Percentiles rank a stretch among this genome's conserved stretches.
Conservation (phyloP, 352 stramenopile genomes). For the Pythium insidiosum region DNA sequence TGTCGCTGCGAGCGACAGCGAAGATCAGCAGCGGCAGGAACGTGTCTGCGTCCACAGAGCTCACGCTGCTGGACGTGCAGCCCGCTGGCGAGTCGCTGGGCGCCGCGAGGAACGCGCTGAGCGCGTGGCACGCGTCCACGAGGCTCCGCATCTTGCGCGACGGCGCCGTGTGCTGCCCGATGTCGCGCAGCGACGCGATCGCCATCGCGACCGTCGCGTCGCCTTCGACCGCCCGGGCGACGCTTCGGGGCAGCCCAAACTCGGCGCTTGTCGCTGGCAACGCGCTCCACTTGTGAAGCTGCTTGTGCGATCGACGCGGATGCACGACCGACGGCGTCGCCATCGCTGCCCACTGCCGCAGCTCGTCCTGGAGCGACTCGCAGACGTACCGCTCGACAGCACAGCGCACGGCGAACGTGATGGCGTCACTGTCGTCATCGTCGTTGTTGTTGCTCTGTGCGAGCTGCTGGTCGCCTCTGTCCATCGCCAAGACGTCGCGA, state of each 20-base stretch:
- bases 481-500: background rate
- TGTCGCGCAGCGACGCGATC: conserved; percentile 11
- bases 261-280: conserved; percentile 10
- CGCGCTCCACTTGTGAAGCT: conserved; percentile 10
- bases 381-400: conserved; percentile 22
- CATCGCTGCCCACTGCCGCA: conserved; percentile 12
- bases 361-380: conserved; percentile 11
- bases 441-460: conserved; percentile 2
- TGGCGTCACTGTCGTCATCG: background rate
- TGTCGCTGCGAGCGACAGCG: conserved; percentile 16
- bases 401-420: conserved; percentile 11
- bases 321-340: background rate
- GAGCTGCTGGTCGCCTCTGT: background rate
- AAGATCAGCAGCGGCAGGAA: conserved; percentile 37
- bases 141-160: conserved; percentile 21
- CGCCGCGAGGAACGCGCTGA: conserved; percentile 16
- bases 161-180: conserved; percentile 14
- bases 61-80: too few relatives aligned
- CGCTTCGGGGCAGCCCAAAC: conserved; percentile 2
- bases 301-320: conserved; percentile 3
- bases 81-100: conserved; percentile 3
- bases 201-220: conserved; percentile 6
- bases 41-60: conserved; percentile 25
- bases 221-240: background rate
- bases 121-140: conserved; percentile 18